These are phyloP conservation scores for Trichoderma polysporum DNA, from an alignment of 2,329 filamentous ascomycete species.

Conservation along the genomic window DNA sequence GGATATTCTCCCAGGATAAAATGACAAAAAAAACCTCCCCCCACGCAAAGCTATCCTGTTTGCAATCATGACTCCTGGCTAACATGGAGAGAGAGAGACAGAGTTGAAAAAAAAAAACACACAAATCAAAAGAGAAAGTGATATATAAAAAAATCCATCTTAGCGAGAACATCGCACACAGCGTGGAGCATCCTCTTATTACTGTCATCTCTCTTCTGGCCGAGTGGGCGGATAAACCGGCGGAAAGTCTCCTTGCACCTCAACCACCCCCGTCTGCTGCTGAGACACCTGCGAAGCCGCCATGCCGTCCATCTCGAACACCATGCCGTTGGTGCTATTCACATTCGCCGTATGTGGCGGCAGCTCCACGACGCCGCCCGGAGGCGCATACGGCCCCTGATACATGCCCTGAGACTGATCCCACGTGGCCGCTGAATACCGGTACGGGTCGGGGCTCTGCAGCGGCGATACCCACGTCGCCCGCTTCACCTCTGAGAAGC, in stretches of 20 bases:
- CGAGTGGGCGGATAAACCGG: background rate
- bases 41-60: background rate
- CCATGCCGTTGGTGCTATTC: background rate
- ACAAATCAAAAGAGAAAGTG: background rate
- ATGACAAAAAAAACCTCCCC: background rate
- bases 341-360: conserved; percentile 11
- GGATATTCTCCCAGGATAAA: background rate
- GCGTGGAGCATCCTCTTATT: background rate
- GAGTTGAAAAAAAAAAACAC: background rate
- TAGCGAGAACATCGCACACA: no score
- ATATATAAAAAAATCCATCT: no score
- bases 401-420: conserved; percentile 14
- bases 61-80: background rate
- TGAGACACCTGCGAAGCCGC: background rate
- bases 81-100: background rate
- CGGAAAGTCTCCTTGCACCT: conserved; percentile 23
- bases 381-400: conserved; percentile 20
- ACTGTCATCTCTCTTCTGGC: background rate
- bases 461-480: conserved; percentile 19
- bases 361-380: conserved; percentile 22
- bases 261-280: background rate
- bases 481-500: conserved; percentile 22
- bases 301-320: conserved; percentile 25
- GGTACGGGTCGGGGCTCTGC: conserved; percentile 18
- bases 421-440: conserved; percentile 16